Base-by-base conservation (phyloP, 495 filamentous ascomycete species). In the Hamigera avellanea region DNA sequence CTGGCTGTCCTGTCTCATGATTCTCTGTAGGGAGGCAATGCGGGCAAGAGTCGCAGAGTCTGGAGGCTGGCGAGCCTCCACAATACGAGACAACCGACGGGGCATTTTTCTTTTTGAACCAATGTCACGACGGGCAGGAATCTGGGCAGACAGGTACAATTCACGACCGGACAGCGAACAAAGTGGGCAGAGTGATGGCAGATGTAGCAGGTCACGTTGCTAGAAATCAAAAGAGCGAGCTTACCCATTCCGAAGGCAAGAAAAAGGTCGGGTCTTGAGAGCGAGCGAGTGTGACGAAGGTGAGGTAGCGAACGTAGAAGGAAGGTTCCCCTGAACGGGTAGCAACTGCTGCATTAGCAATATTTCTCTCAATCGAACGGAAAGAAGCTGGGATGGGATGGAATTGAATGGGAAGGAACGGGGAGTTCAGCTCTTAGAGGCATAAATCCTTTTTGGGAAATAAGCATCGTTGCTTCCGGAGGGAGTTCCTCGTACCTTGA, bases 171-270 rank as follows among this genome's bases (percentile, higher is more conserved):
- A 35, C 28, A 30, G 14, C 23, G 12, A 33, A 14, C 19, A 10
- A 26, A 33, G 18, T 23, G 32, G n/a, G n/a, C n/a, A n/a, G n/a
- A n/a, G n/a, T n/a, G n/a, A n/a, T n/a, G n/a, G n/a, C n/a, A n/a
- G n/a, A n/a, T n/a, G n/a, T n/a, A n/a, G n/a, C n/a, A n/a, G n/a
- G n/a, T n/a, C n/a, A n/a, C n/a, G n/a, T n/a, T n/a, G 14, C 14
- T 3, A 26, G 29, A 31, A 40, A 35, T 23, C 21, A 18, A 32
- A 40, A 23, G 39, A 34, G 42, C 27, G 40, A 46, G 54, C 62
- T 62, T 66, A 66, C 62, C 61, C 62, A 66, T 66, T 57, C 44
- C 52, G 51, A 50, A 21, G 33, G 19, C 6, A 53, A 48, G 46
- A 46, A 38, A 42, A 33, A 40, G 42, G 40, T 45, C 39, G 40